Base-by-base conservation (phyloP, 495 filamentous ascomycete genomes). In the Lasiosphaeris hirsuta region DNA sequence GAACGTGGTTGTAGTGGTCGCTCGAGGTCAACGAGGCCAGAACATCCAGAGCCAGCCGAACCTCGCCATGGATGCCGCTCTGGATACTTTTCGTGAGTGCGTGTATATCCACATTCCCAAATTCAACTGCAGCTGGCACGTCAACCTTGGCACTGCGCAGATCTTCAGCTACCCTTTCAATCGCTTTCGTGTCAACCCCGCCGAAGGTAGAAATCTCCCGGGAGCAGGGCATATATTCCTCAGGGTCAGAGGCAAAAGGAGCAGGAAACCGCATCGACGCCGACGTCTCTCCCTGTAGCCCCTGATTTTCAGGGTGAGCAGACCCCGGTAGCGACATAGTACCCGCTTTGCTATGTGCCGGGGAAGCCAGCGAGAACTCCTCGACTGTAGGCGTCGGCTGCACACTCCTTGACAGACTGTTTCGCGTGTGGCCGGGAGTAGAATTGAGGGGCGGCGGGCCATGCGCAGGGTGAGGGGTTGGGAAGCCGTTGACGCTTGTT, bases 41-140 rank as follows among this genome's bases (percentile, higher is more conserved):
- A 1, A 86, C 88, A 70, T 97, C 94, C 48, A 98, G 73, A 10
- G 94, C 93, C 61, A 96, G 73, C 9, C 92, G 86, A 23, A 96
- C 84, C 69, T 98, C 94, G 10, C 84, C 85, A 63, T 90, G 83
- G 50, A 98, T 89, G 3, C 93, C 94, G 56, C 88, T 96, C 59
- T 95, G 90, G n/a, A 98, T 77, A 64, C 90, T 89, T 80, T 90
- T 89, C 1, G 85, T 96, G 40, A 98, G 78, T n/a, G 93, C 90
- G 61, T 90, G 88, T 30, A 97, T 86, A 64, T 98, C 92, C 53
- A 98, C 86, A 13, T 88, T 75, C 10, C 94, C 94, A 33, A 97
- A 75, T 61, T 98, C 93, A 4, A 77, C 72, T n/a, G 89, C 80
- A 0, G 74, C 70, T 3, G 94, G 94, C 41, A 92, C 78, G 58